A percentile compares a stretch with the other conserved stretches of the same genome.
phyloP scores from a whole-genome alignment of 768 basidiomycete genomes.

The Suillus occidentalis region DNA sequence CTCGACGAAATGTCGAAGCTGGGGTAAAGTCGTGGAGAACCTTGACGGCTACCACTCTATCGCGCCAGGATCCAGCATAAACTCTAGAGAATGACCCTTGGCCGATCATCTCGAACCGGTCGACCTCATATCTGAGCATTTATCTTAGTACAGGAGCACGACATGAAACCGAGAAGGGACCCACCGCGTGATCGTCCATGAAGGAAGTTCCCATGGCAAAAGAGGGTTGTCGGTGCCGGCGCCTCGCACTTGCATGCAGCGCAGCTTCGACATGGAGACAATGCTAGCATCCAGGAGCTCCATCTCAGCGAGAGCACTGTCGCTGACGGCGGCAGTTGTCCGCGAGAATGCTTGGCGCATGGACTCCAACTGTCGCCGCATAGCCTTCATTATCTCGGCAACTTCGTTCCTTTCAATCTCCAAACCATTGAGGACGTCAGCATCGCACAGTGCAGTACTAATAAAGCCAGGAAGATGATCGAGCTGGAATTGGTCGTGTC shows the following conservation, averaged over 20 bases:
- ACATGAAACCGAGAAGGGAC: conserved; percentile 7
- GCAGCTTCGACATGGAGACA: conserved; percentile 67
- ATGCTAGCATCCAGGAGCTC: conserved; percentile 74
- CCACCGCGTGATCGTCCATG: conserved; percentile 75
- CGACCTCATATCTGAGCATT: conserved; percentile 66
- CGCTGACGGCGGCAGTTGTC: background rate
- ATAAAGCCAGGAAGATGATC: background rate
- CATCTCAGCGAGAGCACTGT: conserved; percentile 35
- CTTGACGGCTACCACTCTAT: conserved; percentile 68
- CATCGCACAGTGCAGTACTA: background rate
- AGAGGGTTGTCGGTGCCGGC: background rate
- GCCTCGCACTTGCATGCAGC: conserved; percentile 24
- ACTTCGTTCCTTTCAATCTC: conserved; percentile 1
- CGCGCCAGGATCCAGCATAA: conserved; percentile 71
- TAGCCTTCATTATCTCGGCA: background rate
- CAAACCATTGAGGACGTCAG: background rate
- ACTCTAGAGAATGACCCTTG: conserved; percentile 77
- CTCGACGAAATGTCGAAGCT: conserved; percentile 62
- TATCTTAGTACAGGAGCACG: background rate
- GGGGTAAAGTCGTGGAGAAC: conserved; percentile 64
- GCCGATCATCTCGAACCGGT: conserved; percentile 67
- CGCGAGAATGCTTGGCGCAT: background rate
- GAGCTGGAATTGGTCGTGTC: conserved; percentile 1
- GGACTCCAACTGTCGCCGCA: background rate
- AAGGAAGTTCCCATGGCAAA: conserved; percentile 44